A percentile compares a stretch with the other conserved stretches of the same genome.
Evolutionary conservation across 768 basidiomycete genomes (phyloP).

Genomic region (Pilatotrama ljubarskyi): DNA sequence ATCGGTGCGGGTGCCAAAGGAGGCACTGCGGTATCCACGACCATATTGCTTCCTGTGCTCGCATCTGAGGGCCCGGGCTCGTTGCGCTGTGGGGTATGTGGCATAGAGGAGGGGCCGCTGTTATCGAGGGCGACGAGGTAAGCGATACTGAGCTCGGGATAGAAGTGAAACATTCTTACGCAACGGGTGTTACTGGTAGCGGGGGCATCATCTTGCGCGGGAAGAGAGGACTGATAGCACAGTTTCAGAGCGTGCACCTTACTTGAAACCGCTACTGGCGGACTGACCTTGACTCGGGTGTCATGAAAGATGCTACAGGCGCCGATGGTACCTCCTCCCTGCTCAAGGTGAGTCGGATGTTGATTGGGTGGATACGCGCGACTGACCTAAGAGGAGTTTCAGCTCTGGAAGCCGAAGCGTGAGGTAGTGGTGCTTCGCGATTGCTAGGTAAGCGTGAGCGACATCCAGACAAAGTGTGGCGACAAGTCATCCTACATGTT

Average conservation of each 20-base stretch:
- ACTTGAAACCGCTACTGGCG: neutral
- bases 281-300: conserved; percentile 33
- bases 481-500: neutral
- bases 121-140: neutral
- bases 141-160: neutral
- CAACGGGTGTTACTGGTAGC: conserved; percentile 4
- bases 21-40: neutral
- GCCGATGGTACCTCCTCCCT: neutral
- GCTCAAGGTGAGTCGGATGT: neutral
- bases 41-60: neutral
- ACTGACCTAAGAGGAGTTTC: conserved; percentile 1
- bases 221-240: conserved; percentile 23
- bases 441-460: neutral
- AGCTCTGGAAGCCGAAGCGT: neutral
- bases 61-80: neutral
- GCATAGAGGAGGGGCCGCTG: conserved; percentile 8
- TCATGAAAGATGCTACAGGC: conserved; percentile 23
- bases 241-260: neutral
- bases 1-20: conserved; percentile 17
- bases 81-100: conserved; percentile 11
- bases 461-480: neutral
- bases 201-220: conserved; percentile 19
- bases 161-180: conserved; percentile 4
- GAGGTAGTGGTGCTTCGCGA: conserved; percentile 3
- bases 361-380: too few relatives aligned